A percentile compares a stretch with the other conserved stretches of the same genome.
These are phyloP conservation scores for Mycena chlorophos DNA, from an alignment of 768 basidiomycete genomes.

Conservation along the genomic window DNA sequence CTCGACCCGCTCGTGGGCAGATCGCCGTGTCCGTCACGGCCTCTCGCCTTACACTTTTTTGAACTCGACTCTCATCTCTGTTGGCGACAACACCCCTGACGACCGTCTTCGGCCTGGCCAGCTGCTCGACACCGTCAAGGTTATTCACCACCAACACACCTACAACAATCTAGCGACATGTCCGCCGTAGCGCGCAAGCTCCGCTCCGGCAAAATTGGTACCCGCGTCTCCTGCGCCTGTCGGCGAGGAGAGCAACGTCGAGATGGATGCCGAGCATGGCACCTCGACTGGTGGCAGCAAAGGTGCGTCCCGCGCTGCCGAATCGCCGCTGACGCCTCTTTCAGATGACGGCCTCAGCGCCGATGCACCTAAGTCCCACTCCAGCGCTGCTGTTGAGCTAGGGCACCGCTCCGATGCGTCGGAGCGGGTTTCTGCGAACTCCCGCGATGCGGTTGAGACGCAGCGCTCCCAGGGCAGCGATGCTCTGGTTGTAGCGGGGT, in stretches of 20 bases:
- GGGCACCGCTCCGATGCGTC: conserved; percentile 11
- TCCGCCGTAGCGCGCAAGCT: not conserved
- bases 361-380: conserved; percentile 5
- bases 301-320: conserved; percentile 2
- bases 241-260: not conserved
- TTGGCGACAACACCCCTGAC: not conserved
- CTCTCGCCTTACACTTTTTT: conserved; percentile 5
- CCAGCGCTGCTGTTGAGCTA: conserved; percentile 2
- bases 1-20: not conserved
- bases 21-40: not conserved
- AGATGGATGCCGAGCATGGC: conserved; percentile 5
- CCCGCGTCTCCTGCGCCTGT: not conserved
- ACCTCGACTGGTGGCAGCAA: not conserved
- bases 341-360: not conserved
- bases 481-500: too few relatives aligned
- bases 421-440: not conserved
- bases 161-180: too few relatives aligned
- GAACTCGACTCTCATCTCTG: conserved; percentile 11
- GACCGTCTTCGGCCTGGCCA: conserved; percentile 1
- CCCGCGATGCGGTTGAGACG: not conserved
- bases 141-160: not conserved
- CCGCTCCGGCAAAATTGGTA: not conserved
- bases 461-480: not conserved
- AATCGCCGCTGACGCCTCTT: conserved; percentile 5
- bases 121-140: not conserved